Percentiles rank a stretch among this genome's conserved stretches.
phyloP scores from a whole-genome alignment of 306 rosid genomes.

The Quercus engelmannii region DNA sequence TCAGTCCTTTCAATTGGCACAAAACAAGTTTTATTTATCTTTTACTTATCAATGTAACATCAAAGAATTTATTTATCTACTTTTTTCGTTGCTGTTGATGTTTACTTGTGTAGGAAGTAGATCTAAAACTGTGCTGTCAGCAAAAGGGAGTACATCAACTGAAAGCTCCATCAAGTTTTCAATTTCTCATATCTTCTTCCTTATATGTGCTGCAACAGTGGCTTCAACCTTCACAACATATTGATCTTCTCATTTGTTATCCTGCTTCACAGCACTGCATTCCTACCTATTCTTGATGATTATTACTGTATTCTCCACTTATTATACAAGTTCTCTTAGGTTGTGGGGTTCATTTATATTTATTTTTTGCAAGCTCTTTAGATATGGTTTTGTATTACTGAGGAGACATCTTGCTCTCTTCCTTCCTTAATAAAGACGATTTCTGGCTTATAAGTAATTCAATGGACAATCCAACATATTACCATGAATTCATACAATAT shows the following conservation, averaged over 20 bases:
- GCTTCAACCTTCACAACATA: slow-evolving; percentile 31
- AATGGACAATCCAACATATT: neutral
- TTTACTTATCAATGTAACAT: too few species aligned
- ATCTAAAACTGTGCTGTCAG: slow-evolving; percentile 58
- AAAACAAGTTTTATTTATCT: neutral
- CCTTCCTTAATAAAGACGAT: slow-evolving; percentile 23
- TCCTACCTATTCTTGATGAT: slow-evolving; percentile 8
- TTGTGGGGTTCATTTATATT: slow-evolving; percentile 14
- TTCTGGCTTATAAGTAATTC: neutral
- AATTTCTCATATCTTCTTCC: slow-evolving; percentile 37
- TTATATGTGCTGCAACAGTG: slow-evolving; percentile 46
- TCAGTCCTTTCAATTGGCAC: neutral
- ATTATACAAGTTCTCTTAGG: slow-evolving; percentile 8
- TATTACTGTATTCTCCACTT: neutral
- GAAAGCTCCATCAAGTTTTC: slow-evolving; percentile 55
- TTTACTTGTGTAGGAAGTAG: slow-evolving; percentile 51
- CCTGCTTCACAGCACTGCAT: neutral
- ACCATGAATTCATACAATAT: neutral
- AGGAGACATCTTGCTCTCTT: slow-evolving; percentile 6
- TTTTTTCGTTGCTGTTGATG: neutral
- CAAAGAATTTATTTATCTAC: neutral
- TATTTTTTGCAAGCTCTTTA: too few species aligned
- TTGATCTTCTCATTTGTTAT: slow-evolving; percentile 24
- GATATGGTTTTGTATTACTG: too few species aligned
- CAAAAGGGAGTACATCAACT: slow-evolving; percentile 5